A percentile compares a stretch with the other conserved stretches of the same genome.
These are phyloP conservation scores for Pseudocercospora fijiensis DNA, from an alignment of 2,329 filamentous ascomycete genomes.

Conservation along the genomic window DNA sequence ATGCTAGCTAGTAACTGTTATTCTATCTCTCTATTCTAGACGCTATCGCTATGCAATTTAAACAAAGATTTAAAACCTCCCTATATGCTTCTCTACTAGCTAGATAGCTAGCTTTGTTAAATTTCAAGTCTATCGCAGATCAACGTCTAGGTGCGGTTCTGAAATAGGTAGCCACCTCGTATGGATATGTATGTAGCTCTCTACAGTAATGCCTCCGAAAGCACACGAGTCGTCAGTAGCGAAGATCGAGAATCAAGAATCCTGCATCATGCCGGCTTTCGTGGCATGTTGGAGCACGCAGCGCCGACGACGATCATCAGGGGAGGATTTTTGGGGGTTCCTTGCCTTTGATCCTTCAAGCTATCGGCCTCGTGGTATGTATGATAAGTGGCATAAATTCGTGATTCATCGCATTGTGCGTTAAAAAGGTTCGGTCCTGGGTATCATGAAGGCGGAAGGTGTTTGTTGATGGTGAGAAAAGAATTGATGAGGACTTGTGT, in stretches of 20 bases:
- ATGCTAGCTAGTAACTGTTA: not conserved
- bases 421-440: slow-evolving; percentile 1
- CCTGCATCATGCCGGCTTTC: not conserved
- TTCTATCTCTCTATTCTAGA: too few relatives aligned
- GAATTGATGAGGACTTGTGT: not conserved
- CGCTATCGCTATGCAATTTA: not conserved
- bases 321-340: not conserved
- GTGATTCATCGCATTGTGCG: not conserved
- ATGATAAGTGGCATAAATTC: not conserved
- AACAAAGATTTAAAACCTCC: not conserved
- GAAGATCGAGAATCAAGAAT: too few relatives aligned
- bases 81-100: not conserved
- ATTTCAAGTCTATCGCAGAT: not conserved
- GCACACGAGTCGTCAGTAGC: not conserved
- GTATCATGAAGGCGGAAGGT: not conserved
- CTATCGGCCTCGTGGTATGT: not conserved
- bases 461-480: not conserved
- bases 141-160: too few relatives aligned
- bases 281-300: not conserved
- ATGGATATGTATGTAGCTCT: too few relatives aligned
- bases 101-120: not conserved
- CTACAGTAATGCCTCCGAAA: not conserved
- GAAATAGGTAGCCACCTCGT: too few relatives aligned
- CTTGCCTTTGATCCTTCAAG: too few relatives aligned
- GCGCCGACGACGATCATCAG: not conserved